Evolutionary conservation across 257 asterid species (phyloP), one percentile per base, ranked within the genome.

Genomic region (Thymus mandschuricus): DNA sequence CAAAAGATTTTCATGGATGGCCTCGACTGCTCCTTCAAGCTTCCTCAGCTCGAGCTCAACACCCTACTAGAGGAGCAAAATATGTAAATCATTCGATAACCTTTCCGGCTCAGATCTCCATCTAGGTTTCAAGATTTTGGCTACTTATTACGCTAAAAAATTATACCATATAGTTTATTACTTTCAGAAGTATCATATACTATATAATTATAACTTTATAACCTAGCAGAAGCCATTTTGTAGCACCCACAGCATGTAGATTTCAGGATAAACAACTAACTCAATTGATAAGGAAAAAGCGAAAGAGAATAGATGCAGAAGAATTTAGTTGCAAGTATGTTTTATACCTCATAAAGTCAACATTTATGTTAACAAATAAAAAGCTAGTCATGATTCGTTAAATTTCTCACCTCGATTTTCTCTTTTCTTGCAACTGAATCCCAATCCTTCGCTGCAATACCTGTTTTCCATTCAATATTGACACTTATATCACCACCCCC

Each of bases 371-470:
- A 10, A 60, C 38, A 21, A 51, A 48, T 54, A 68, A 56, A 68
- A 56, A 49, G 50, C 30, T n/a, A 56, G 64, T 7, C 41, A 44
- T 65, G 72, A 62, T 11, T 38, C 75, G 56, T 57, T 29, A 35
- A 69, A 60, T 77, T 13, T 54, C 80, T 68, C 77, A 89, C 97
- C 96, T 90, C 97, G 44, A 92, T 79, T 73, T 87, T 88, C 84
- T 92, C 97, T 82, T 92, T 92, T 72, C 85, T 87, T 35, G 96
- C 98, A 79, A 92, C 96, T 27, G 97, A 85, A 1, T 92, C 95
- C 97, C 98, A 90, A 73, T 92, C 98, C 79, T 88, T 88, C 21
- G 96, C 97, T 46, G 97, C 97, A 75, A 92, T 83, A 69, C 98
- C 97, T 3, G 86, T 90, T 78, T 87, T 92, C 97, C 98, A 90